Percentiles rank a stretch among this genome's conserved stretches.
Conservation (phyloP, 768 basidiomycete genomes). For the Kwoniella bestiolae region DNA sequence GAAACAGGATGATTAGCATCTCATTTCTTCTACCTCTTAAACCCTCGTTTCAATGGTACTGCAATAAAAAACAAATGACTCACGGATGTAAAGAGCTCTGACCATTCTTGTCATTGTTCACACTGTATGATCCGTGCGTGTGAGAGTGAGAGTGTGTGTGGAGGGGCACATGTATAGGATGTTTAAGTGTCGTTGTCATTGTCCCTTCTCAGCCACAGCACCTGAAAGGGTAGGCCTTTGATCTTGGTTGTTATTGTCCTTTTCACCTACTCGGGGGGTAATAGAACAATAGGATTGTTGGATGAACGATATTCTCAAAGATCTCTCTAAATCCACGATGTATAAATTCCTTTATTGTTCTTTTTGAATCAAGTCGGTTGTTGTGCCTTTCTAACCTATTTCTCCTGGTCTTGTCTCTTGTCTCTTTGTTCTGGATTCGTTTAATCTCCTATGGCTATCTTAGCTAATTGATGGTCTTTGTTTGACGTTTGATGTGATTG, state of each 20-base stretch:
- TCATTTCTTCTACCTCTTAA: no score
- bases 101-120: neutral
- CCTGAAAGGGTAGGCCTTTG: no score
- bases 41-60: no score
- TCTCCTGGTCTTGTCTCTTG: neutral
- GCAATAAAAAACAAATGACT: neutral
- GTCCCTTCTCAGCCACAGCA: no score
- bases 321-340: neutral
- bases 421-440: no score
- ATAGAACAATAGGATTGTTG: neutral
- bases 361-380: neutral
- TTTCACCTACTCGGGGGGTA: no score
- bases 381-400: neutral
- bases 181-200: neutral
- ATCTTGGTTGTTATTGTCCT: neutral
- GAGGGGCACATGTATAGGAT: no score
- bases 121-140: neutral
- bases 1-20: no score
- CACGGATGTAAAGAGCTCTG: neutral
- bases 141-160: neutral
- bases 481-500: neutral
- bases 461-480: no score
- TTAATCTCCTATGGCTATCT: no score
- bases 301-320: neutral
- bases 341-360: neutral